Conservation (phyloP, 192 early-diverging fungal genomes). For the Spinellus fusiger region DNA sequence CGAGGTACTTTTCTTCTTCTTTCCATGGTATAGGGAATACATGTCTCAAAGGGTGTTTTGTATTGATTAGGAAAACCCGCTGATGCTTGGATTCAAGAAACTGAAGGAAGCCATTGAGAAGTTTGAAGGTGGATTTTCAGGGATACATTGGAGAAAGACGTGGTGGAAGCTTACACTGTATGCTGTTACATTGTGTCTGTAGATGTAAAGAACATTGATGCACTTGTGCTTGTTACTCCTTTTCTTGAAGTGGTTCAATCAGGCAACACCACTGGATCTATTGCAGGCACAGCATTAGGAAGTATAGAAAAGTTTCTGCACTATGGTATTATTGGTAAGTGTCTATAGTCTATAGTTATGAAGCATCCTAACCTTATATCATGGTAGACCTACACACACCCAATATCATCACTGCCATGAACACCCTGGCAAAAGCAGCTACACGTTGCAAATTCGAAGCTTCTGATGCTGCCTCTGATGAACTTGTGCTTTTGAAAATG, state of each 20-base stretch:
- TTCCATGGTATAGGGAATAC: not conserved
- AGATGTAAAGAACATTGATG: constrained; percentile 61
- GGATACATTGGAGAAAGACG: not conserved
- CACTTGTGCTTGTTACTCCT: constrained; percentile 72
- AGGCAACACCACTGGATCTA: constrained; percentile 91
- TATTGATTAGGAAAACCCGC: constrained; percentile 47
- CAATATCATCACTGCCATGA: constrained; percentile 63
- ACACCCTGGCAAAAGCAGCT: constrained; percentile 70
- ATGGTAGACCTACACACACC: constrained; percentile 38
- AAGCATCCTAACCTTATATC: not conserved
- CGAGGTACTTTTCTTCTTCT: constrained; percentile 27
- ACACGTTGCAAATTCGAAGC: constrained; percentile 96
- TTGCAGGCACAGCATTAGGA: constrained; percentile 85
- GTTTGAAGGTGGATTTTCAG: constrained; percentile 34
- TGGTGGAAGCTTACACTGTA: not conserved
- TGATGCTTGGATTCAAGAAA: constrained; percentile 66
- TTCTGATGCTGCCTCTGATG: constrained; percentile 88
- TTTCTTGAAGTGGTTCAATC: constrained; percentile 91
- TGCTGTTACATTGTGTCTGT: not conserved
- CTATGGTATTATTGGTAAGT: constrained; percentile 65
- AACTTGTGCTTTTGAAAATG: constrained; percentile 88
- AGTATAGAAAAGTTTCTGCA: constrained; percentile 87
- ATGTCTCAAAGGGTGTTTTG: not conserved
- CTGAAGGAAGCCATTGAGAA: constrained; percentile 53
- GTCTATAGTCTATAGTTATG: not conserved